phyloP scores from a whole-genome alignment of 106 monocot species.

The Apostasia shenzhenica region DNA sequence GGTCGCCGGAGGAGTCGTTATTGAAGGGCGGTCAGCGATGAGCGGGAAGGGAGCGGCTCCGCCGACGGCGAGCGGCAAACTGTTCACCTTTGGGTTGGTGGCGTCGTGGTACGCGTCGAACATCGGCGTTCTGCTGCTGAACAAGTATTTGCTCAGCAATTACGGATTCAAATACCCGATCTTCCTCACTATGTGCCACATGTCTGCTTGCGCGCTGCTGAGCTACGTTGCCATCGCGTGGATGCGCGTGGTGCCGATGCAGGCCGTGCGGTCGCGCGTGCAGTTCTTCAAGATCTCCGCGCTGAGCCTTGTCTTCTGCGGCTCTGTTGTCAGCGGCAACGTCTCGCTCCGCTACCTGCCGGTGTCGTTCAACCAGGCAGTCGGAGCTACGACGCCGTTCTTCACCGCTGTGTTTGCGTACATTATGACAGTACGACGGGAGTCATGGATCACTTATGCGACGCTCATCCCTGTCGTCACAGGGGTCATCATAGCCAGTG shows the following conservation, averaged over 20 bases:
- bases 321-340: constrained; percentile 35
- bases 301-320: constrained; percentile 33
- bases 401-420: constrained; percentile 38
- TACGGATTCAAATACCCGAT: constrained; percentile 37
- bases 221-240: constrained; percentile 35
- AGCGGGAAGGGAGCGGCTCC: neutral
- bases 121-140: constrained; percentile 34
- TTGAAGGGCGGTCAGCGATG: neutral
- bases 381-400: constrained; percentile 35
- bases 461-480: constrained; percentile 22
- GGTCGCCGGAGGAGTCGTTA: too few species aligned
- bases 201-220: constrained; percentile 28
- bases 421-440: constrained; percentile 22
- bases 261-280: constrained; percentile 15
- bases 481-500: constrained; percentile 16
- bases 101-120: constrained; percentile 30
- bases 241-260: constrained; percentile 19
- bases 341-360: constrained; percentile 25
- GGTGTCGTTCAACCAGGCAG: constrained; percentile 27
- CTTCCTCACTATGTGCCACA: constrained; percentile 44
- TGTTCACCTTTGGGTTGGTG: constrained; percentile 26
- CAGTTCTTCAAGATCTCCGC: constrained; percentile 34
- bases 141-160: constrained; percentile 32
- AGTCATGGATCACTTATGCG: constrained; percentile 28
- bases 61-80: constrained; percentile 3